These are phyloP conservation scores for Chlorella sorokiniana DNA, from an alignment of 139 green algal genomes.

Conservation along the genomic window DNA sequence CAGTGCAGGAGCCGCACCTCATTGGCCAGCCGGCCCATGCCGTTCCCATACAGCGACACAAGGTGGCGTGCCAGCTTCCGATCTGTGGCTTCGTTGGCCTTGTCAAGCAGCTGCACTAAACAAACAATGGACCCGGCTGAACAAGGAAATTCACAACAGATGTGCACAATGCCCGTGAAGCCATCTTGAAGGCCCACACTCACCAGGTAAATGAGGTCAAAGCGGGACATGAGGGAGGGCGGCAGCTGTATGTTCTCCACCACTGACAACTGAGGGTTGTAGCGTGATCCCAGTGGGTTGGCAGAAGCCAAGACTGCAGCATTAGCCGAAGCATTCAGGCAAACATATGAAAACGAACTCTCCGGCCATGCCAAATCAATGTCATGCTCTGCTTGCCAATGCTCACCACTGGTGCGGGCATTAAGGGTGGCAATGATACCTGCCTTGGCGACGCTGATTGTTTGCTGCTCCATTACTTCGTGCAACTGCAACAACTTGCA, in stretches of 20 bases:
- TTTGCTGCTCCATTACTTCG: constrained; percentile 99
- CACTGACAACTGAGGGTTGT: constrained; percentile 88
- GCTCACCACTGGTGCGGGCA: constrained; percentile 75
- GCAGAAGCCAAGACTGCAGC: constrained; percentile 68
- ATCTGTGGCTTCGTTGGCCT: constrained; percentile 83
- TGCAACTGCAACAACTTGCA: constrained; percentile 61
- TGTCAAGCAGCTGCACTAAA: constrained; percentile 78
- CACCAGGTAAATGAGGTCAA: constrained; percentile 96
- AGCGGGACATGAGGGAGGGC: constrained; percentile 92
- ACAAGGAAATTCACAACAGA: too few species aligned
- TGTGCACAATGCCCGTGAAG: background rate
- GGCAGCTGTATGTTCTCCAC: constrained; percentile 98
- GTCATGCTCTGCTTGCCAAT: background rate
- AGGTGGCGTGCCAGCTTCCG: constrained; percentile 88
- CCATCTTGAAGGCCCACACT: background rate
- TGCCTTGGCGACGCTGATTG: constrained; percentile 97
- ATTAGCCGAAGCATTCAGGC: background rate
- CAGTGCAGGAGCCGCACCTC: background rate
- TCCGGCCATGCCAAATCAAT: background rate
- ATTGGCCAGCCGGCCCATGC: constrained; percentile 11
- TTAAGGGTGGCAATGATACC: constrained; percentile 98
- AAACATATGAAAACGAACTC: background rate
- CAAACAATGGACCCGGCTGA: background rate
- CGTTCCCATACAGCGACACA: constrained; percentile 83
- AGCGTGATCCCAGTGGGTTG: constrained; percentile 81